These are phyloP conservation scores for Didymella glomerata DNA, from an alignment of 2,329 filamentous ascomycete species.

Conservation along the genomic window DNA sequence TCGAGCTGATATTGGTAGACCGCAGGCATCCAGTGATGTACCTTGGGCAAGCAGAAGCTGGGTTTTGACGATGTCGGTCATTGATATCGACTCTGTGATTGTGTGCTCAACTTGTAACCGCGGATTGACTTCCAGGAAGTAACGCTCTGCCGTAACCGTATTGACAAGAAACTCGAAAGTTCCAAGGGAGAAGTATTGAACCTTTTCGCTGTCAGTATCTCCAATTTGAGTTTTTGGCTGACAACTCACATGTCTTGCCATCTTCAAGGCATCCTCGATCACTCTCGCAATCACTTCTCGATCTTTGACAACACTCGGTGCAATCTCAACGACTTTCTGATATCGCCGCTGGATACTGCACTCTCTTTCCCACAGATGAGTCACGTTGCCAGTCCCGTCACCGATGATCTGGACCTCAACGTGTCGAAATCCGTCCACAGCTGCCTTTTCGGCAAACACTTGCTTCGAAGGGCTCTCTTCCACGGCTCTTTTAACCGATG, in stretches of 20 bases:
- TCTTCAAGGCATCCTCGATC: constrained; percentile 63
- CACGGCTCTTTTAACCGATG: constrained; percentile 60
- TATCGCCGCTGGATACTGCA: constrained; percentile 68
- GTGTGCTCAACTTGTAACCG: constrained; percentile 70
- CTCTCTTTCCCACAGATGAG: constrained; percentile 68
- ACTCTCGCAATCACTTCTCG: constrained; percentile 58
- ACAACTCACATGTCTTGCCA: constrained; percentile 57
- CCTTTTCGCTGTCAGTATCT: constrained; percentile 38
- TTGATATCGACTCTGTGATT: constrained; percentile 65
- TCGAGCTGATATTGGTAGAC: constrained; percentile 33
- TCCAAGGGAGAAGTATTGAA: constrained; percentile 66
- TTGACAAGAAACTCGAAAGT: constrained; percentile 72
- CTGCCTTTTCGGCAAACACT: constrained; percentile 70
- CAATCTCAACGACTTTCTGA: constrained; percentile 68
- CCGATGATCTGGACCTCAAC: constrained; percentile 69
- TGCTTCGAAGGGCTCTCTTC: constrained; percentile 66
- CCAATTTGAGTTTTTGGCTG: background rate
- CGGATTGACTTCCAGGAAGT: constrained; percentile 69
- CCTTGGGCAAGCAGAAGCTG: constrained; percentile 66
- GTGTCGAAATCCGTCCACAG: constrained; percentile 67
- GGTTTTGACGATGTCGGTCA: constrained; percentile 62
- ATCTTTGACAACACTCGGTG: constrained; percentile 61
- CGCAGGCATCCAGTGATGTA: constrained; percentile 50
- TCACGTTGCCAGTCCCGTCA: constrained; percentile 61
- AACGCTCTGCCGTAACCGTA: constrained; percentile 59